phyloP scores from a whole-genome alignment of 2,329 filamentous ascomycete species.

The Trichoderma oligosporum region DNA sequence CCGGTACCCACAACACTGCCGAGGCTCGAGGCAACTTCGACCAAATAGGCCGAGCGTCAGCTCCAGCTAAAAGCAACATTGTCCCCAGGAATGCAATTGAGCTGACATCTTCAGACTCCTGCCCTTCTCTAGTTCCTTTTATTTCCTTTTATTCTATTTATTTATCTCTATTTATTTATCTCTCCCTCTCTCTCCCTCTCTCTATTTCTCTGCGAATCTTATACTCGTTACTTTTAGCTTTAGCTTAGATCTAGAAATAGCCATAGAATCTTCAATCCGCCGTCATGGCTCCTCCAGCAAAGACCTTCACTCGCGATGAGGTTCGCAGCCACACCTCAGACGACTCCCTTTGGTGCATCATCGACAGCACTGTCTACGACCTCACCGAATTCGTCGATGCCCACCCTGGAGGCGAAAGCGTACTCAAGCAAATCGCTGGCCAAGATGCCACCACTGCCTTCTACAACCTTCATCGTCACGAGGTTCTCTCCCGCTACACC shows the following conservation, averaged over 20 bases:
- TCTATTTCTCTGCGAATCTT: background rate
- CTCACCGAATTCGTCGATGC: constrained; percentile 80
- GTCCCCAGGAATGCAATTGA: constrained; percentile 6
- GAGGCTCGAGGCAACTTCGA: constrained; percentile 5
- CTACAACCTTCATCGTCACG: constrained; percentile 88
- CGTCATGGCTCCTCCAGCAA: constrained; percentile 38
- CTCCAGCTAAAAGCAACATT: background rate
- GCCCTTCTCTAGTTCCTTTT: background rate
- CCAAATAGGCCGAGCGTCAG: background rate
- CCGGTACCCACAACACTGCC: constrained; percentile 3
- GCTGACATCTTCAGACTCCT: background rate
- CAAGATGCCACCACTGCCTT: constrained; percentile 78
- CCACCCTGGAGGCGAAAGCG: constrained; percentile 77
- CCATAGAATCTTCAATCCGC: no score
- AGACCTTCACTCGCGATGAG: constrained; percentile 58
- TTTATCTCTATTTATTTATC: background rate
- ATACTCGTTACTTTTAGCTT: background rate
- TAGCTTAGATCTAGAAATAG: no score
- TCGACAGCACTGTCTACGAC: constrained; percentile 86
- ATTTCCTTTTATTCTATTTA: background rate
- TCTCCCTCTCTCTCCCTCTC: background rate
- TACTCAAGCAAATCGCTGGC: constrained; percentile 76
- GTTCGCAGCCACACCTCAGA: constrained; percentile 73
- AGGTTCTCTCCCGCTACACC: constrained; percentile 78
- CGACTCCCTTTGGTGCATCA: constrained; percentile 76